A percentile compares a stretch with the other conserved stretches of the same genome.
These are phyloP conservation scores for Penicillium salamii DNA, from an alignment of 495 filamentous ascomycete species.

Conservation along the genomic window DNA sequence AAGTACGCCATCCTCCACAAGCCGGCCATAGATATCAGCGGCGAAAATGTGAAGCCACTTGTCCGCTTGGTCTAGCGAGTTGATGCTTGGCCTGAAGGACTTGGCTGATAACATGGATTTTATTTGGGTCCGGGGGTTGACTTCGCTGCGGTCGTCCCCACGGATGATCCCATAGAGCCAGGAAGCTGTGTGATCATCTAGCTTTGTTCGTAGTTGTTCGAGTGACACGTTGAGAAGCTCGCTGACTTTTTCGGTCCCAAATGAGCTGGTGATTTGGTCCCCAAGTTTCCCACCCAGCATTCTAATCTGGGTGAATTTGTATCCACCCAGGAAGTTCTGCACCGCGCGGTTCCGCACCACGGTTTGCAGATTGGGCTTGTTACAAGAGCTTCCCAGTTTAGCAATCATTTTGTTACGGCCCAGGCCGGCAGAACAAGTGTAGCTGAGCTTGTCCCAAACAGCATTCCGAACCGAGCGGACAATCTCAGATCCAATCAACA, in stretches of 20 bases:
- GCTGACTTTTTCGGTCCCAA: constrained; percentile 75
- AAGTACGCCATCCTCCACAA: constrained; percentile 88
- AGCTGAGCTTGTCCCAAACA: constrained; percentile 66
- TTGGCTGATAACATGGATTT: constrained; percentile 99
- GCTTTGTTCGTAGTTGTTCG: constrained; percentile 72
- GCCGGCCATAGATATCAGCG: constrained; percentile 84
- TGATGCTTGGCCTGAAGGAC: constrained; percentile 85
- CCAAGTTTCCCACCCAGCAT: constrained; percentile 97
- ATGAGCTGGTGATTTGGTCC: constrained; percentile 72
- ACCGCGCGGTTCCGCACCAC: constrained; percentile 82
- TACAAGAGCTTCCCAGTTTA: constrained; percentile 85
- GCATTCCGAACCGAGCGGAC: constrained; percentile 68
- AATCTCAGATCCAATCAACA: constrained; percentile 83
- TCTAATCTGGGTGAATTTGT: constrained; percentile 95
- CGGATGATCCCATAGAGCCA: constrained; percentile 89
- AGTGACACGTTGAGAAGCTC: constrained; percentile 71
- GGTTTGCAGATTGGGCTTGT: constrained; percentile 92
- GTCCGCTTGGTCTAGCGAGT: constrained; percentile 71
- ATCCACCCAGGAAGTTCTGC: constrained; percentile 72
- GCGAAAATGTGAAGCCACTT: constrained; percentile 91
- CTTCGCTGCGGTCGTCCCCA: constrained; percentile 82
- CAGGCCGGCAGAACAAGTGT: constrained; percentile 88
- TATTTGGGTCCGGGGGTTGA: constrained; percentile 87
- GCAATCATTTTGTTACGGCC: constrained; percentile 92
- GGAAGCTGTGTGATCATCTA: constrained; percentile 81